A percentile compares a stretch with the other conserved stretches of the same genome.
Conservation (phyloP, 2,329 filamentous ascomycete species). For the Trichoderma asperellum region DNA sequence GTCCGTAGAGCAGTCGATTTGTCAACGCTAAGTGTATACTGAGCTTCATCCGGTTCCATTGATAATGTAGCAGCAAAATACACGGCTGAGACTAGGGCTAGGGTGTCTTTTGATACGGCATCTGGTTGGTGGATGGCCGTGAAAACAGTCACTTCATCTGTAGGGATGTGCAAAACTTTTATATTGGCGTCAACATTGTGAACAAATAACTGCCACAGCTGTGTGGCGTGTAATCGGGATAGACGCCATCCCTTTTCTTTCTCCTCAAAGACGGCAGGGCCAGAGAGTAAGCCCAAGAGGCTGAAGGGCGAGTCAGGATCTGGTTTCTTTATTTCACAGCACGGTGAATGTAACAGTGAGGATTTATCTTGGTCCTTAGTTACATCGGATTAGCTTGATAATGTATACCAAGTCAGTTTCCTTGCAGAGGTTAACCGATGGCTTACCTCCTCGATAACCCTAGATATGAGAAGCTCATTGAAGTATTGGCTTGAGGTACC, state of each 20-base stretch:
- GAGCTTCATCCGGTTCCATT: constrained; percentile 45
- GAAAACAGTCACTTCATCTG: constrained; percentile 41
- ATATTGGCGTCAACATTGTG: constrained; percentile 39
- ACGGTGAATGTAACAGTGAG: constrained; percentile 26
- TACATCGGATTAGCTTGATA: not conserved
- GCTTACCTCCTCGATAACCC: constrained; percentile 42
- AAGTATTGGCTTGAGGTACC: constrained; percentile 43
- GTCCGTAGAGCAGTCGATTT: constrained; percentile 34
- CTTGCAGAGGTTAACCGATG: not conserved
- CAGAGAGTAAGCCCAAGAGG: constrained; percentile 42
- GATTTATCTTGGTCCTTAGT: constrained; percentile 29
- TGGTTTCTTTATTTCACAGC: constrained; percentile 15
- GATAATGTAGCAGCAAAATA: constrained; percentile 54
- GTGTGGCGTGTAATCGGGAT: constrained; percentile 35
- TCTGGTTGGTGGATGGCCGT: constrained; percentile 39
- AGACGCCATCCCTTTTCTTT: constrained; percentile 35
- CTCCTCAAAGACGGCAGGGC: constrained; percentile 30
- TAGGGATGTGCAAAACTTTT: constrained; percentile 39
- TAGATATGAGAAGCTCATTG: constrained; percentile 44
- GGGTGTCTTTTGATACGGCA: constrained; percentile 34
- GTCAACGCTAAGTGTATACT: constrained; percentile 34
- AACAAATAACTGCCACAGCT: constrained; percentile 40
- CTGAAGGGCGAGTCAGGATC: constrained; percentile 38
- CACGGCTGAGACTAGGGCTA: constrained; percentile 52
- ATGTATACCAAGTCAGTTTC: not conserved